A percentile compares a stretch with the other conserved stretches of the same genome.
Conservation (phyloP, 257 asterid genomes). For the Solanum etuberosum region DNA sequence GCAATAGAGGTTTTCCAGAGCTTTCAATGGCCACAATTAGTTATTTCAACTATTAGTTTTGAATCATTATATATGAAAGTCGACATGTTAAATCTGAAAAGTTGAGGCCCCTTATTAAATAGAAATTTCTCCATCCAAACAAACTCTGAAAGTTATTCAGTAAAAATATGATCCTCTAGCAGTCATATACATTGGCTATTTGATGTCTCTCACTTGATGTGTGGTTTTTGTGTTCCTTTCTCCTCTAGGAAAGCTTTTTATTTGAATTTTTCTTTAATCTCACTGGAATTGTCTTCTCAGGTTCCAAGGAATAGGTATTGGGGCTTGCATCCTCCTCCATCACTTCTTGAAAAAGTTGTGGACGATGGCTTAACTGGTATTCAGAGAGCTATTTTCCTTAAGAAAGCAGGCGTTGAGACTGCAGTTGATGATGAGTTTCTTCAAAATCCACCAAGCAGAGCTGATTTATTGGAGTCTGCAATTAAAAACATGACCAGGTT, state of each 20-base stretch:
- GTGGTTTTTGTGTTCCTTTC: not conserved
- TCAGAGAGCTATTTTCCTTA: conserved; percentile 85
- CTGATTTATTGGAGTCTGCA: conserved; percentile 71
- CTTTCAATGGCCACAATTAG: not conserved
- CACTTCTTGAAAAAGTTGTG: conserved; percentile 75
- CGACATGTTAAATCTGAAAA: not conserved
- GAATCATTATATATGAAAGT: not conserved
- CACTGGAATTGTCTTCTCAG: conserved; percentile 31
- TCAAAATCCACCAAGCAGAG: conserved; percentile 73
- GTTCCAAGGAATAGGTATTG: conserved; percentile 92
- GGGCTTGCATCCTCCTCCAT: conserved; percentile 99
- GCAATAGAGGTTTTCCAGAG: not conserved
- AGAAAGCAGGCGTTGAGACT: conserved; percentile 84
- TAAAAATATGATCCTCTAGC: not conserved
- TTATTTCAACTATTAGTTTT: not conserved
- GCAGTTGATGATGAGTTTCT: conserved; percentile 68
- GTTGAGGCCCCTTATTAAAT: not conserved
- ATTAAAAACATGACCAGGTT: conserved; percentile 80
- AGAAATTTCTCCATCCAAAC: not conserved
- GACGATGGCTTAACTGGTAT: conserved; percentile 77
- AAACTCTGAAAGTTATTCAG: not conserved
- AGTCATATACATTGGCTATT: not conserved
- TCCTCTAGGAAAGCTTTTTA: not conserved
- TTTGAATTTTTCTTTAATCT: not conserved
- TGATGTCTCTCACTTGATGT: not conserved